Evolutionary conservation across 768 basidiomycete species (phyloP).

Genomic region (Boletus reticuloceps): DNA sequence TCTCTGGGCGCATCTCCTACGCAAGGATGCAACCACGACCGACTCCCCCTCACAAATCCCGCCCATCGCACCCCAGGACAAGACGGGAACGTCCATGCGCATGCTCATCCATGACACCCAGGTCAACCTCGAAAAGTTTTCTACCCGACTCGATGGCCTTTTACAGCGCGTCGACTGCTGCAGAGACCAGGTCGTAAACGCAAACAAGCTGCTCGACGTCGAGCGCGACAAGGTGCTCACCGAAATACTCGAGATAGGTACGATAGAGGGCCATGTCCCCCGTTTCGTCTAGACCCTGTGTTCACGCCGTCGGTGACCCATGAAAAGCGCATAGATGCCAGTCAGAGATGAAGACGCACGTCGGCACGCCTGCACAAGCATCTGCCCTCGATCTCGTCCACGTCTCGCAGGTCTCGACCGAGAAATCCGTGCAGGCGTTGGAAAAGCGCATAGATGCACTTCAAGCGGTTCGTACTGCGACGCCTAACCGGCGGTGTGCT

Average conservation of each 20-base stretch:
- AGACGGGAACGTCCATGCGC: slow-evolving; percentile 65
- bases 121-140: slow-evolving; percentile 66
- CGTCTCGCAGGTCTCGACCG: slow-evolving; percentile 39
- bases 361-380: slow-evolving; percentile 57
- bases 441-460: slow-evolving; percentile 57
- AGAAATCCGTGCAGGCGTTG: slow-evolving; percentile 40
- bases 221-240: slow-evolving; percentile 55
- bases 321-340: slow-evolving; percentile 61
- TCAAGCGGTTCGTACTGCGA: slow-evolving; percentile 40
- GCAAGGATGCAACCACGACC: slow-evolving; percentile 2
- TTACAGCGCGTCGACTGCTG: slow-evolving; percentile 49
- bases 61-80: slow-evolving; percentile 41
- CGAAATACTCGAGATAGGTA: slow-evolving; percentile 38
- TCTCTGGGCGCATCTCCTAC: slow-evolving; percentile 5
- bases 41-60: not conserved
- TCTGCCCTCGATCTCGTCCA: slow-evolving; percentile 37
- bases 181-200: slow-evolving; percentile 49
- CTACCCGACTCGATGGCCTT: slow-evolving; percentile 52
- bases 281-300: not conserved
- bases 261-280: not conserved
- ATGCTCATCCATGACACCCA: slow-evolving; percentile 75
- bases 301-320: too few species aligned
- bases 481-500: slow-evolving; percentile 7
- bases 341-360: slow-evolving; percentile 52
- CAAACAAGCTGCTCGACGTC: slow-evolving; percentile 56